These are phyloP conservation scores for Scheffersomyces insectosa DNA, from an alignment of 1,139 yeast species.

Conservation along the genomic window DNA sequence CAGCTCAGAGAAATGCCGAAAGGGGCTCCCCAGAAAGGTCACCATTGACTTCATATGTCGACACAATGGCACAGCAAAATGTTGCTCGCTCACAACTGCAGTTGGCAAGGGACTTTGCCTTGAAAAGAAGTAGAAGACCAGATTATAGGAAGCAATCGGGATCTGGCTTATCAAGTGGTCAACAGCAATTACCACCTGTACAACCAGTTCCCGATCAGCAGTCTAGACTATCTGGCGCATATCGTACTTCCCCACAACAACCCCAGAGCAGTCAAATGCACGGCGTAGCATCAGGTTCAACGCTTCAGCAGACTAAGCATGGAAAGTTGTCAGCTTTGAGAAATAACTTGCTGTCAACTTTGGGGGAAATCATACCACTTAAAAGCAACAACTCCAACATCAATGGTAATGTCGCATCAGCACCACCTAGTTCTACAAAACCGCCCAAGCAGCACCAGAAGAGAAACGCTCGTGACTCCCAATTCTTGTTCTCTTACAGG, in stretches of 20 bases:
- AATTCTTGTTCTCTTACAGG: conserved; percentile 33
- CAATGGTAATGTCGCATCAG: too few relatives aligned
- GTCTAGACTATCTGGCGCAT: too few relatives aligned
- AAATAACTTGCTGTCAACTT: conserved; percentile 21
- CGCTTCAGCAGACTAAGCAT: conserved; percentile 29
- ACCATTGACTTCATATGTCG: too few relatives aligned
- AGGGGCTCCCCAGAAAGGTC: too few relatives aligned
- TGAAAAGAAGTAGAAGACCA: conserved; percentile 42
- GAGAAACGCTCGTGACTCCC: conserved; percentile 28
- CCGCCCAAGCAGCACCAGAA: conserved; percentile 1
- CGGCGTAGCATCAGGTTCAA: conserved; percentile 23
- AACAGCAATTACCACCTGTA: too few relatives aligned
- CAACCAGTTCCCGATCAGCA: too few relatives aligned
- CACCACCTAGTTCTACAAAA: too few relatives aligned
- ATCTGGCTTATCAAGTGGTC: conserved; percentile 4
- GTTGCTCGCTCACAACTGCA: not conserved
- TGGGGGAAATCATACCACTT: conserved; percentile 9
- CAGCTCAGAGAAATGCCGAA: not conserved
- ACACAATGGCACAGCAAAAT: too few relatives aligned
- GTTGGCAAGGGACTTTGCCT: conserved; percentile 27
- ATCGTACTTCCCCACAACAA: too few relatives aligned
- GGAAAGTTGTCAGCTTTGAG: conserved; percentile 37
- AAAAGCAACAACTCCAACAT: not conserved
- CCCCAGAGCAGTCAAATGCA: too few relatives aligned
- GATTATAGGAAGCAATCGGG: conserved; percentile 37